These are phyloP conservation scores for Silene latifolia DNA, from an alignment of 148 eudicot genomes.

Conservation along the genomic window DNA sequence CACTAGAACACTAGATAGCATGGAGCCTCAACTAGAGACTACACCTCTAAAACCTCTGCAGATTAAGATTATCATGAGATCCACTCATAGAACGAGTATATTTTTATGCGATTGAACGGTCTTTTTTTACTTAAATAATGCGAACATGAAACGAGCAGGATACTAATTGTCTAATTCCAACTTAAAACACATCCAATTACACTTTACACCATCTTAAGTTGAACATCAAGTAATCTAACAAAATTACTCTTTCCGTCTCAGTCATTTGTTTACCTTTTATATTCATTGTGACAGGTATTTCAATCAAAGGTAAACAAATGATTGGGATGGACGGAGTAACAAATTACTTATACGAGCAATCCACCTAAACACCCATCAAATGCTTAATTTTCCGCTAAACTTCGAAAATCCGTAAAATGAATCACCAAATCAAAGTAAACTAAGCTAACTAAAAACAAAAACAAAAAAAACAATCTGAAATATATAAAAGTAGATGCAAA, in stretches of 20 bases:
- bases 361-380: background rate
- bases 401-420: background rate
- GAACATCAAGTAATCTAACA: background rate
- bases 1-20: background rate
- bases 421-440: slow-evolving; percentile 1
- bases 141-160: background rate
- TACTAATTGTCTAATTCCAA: background rate
- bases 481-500: background rate
- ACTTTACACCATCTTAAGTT: slow-evolving; percentile 7
- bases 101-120: too few species aligned
- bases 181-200: background rate
- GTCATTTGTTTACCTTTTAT: too few species aligned
- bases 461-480: background rate
- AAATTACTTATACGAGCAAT: background rate
- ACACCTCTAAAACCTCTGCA: background rate
- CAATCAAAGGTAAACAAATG: too few species aligned
- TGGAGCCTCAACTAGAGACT: background rate
- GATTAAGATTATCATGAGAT: background rate
- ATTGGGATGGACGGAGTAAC: too few species aligned
- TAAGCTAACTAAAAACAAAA: background rate
- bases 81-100: background rate
- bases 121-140: too few species aligned
- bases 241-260: background rate
- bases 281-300: too few species aligned
- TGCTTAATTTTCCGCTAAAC: background rate